phyloP scores from a whole-genome alignment of 2,329 filamentous ascomycete genomes.

The Sclerotinia spermophila region DNA sequence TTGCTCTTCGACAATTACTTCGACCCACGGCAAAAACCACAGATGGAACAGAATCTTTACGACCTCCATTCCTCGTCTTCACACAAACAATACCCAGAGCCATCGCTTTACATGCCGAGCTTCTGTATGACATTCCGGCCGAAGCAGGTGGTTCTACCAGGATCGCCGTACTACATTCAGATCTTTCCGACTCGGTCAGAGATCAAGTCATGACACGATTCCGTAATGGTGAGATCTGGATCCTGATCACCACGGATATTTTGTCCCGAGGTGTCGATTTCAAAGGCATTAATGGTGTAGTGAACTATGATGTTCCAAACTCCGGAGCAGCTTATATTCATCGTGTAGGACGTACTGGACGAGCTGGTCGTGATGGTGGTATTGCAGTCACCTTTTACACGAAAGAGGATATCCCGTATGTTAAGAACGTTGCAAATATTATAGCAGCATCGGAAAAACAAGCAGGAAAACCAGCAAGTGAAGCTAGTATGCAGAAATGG shows the following conservation, averaged over 20 bases:
- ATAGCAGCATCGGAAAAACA: conserved; percentile 80
- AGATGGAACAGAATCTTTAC: conserved; percentile 48
- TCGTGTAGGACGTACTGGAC: conserved; percentile 84
- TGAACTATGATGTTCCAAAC: conserved; percentile 97
- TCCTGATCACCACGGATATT: conserved; percentile 93
- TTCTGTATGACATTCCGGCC: conserved; percentile 89
- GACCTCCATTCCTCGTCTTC: conserved; percentile 91
- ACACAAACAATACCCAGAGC: conserved; percentile 94
- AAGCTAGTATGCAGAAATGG: conserved; percentile 73
- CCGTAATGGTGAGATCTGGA: conserved; percentile 89
- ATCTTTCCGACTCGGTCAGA: conserved; percentile 71
- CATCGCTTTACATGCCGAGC: conserved; percentile 79
- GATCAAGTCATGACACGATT: conserved; percentile 84
- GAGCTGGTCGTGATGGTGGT: conserved; percentile 82
- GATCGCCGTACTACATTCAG: conserved; percentile 86
- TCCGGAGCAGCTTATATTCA: conserved; percentile 89
- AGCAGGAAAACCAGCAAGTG: conserved; percentile 47
- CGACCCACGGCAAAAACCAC: conserved; percentile 65
- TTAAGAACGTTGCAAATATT: conserved; percentile 91
- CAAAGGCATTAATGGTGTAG: conserved; percentile 87
- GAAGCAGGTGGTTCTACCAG: conserved; percentile 80
- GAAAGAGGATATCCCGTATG: conserved; percentile 84
- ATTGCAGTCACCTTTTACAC: conserved; percentile 94
- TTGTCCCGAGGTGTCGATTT: conserved; percentile 92
- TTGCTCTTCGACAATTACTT: conserved; percentile 84